Conservation (phyloP, 176 grass and related monocot species). For the Lolium perenne region DNA sequence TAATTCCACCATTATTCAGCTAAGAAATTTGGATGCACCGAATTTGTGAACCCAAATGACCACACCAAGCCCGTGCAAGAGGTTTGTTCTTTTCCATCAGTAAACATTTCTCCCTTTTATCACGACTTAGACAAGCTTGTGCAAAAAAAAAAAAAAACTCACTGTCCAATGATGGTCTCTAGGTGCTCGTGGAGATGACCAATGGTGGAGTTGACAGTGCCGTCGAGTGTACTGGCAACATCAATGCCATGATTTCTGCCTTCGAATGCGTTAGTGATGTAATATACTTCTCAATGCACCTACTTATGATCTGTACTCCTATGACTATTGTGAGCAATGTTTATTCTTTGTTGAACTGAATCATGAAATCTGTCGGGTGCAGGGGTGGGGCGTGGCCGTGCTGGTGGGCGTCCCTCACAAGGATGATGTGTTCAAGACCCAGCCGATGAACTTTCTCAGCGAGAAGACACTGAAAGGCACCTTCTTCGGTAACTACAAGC, state of each 20-base stretch:
- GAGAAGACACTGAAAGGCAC: slow-evolving; percentile 62
- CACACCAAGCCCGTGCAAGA: slow-evolving; percentile 72
- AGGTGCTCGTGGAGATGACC: slow-evolving; percentile 93
- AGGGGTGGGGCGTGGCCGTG: slow-evolving; percentile 59
- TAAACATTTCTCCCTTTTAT: not conserved
- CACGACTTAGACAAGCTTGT: not conserved
- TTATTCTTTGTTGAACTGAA: not conserved
- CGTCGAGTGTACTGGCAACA: slow-evolving; percentile 82
- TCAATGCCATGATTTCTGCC: slow-evolving; percentile 49
- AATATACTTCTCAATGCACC: not conserved
- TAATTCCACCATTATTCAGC: slow-evolving; percentile 41
- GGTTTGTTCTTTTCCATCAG: slow-evolving; percentile 42
- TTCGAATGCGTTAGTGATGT: slow-evolving; percentile 63
- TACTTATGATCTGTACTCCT: not conserved
- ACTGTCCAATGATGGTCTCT: slow-evolving; percentile 7
- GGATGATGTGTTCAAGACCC: slow-evolving; percentile 53
- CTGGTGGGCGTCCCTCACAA: slow-evolving; percentile 61
- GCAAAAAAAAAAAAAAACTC: not conserved
- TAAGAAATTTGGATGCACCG: slow-evolving; percentile 82
- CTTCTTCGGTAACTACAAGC: slow-evolving; percentile 60
- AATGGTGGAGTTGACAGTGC: slow-evolving; percentile 80
- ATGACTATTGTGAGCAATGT: not conserved
- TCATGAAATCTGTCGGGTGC: not conserved
- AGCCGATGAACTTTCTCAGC: slow-evolving; percentile 54
- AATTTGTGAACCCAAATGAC: slow-evolving; percentile 85